Evolutionary conservation across 352 stramenopile species (phyloP).

Genomic region (Phytophthora pisi): DNA sequence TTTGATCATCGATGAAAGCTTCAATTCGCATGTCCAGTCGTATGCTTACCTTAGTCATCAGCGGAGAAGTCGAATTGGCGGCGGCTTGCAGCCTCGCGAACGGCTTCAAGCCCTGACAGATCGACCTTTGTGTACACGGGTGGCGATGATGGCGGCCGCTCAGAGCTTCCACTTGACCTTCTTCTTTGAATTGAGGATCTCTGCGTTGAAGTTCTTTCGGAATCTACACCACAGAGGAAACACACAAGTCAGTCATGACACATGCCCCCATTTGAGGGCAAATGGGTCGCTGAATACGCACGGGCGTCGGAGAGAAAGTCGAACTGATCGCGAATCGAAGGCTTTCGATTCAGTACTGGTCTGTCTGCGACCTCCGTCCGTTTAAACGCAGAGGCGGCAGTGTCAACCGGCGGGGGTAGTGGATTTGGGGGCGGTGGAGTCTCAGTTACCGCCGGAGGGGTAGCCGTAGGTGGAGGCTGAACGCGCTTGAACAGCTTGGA

Average conservation of each 20-base stretch:
- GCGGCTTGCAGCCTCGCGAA: conserved; percentile 42
- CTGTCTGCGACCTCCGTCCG: conserved; percentile 25
- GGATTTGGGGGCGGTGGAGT: neutral
- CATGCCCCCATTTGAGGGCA: neutral
- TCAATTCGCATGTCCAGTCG: too few relatives aligned
- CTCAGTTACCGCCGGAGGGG: neutral
- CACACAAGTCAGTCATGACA: neutral
- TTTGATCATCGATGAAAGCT: neutral
- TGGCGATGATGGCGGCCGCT: conserved; percentile 7
- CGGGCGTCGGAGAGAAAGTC: conserved; percentile 32
- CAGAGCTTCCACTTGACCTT: conserved; percentile 5
- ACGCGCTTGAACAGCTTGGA: conserved; percentile 32
- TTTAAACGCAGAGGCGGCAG: conserved; percentile 4
- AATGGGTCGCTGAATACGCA: conserved; percentile 15
- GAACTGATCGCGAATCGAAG: conserved; percentile 36
- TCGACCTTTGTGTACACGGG: conserved; percentile 31
- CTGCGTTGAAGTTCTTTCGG: neutral
- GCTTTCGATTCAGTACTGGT: conserved; percentile 31
- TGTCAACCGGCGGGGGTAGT: neutral
- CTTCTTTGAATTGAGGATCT: conserved; percentile 4
- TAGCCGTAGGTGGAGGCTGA: neutral
- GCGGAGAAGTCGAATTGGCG: conserved; percentile 52
- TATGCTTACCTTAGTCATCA: conserved; percentile 28
- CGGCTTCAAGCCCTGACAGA: conserved; percentile 50
- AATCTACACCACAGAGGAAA: conserved; percentile 12